phyloP scores from a whole-genome alignment of 2,329 filamentous ascomycete species.

The Madurella fahalii region DNA sequence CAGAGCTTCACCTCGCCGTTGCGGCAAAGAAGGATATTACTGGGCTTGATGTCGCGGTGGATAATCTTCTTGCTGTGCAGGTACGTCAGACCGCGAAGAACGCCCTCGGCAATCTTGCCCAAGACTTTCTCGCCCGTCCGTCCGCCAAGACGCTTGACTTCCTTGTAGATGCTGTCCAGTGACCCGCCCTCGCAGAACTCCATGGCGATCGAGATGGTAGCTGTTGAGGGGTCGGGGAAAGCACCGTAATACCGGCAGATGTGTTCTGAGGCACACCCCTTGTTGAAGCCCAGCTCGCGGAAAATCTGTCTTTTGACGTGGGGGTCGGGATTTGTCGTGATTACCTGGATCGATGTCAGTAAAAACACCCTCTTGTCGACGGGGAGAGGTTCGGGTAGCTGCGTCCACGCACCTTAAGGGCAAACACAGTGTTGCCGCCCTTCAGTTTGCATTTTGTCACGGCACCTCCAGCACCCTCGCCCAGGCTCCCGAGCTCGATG shows the following conservation, averaged over 20 bases:
- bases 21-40: slow-evolving; percentile 90
- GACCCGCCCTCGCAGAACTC: slow-evolving; percentile 98
- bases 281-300: slow-evolving; percentile 95
- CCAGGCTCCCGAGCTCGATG: slow-evolving; percentile 80
- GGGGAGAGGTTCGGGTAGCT: not conserved
- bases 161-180: slow-evolving; percentile 92
- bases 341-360: slow-evolving; percentile 58
- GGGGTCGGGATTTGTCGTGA: slow-evolving; percentile 95
- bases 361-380: not conserved
- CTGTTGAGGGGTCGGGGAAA: slow-evolving; percentile 92
- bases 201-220: slow-evolving; percentile 98
- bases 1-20: slow-evolving; percentile 94
- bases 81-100: slow-evolving; percentile 89
- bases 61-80: slow-evolving; percentile 95
- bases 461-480: slow-evolving; percentile 92
- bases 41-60: slow-evolving; percentile 97
- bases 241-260: slow-evolving; percentile 98
- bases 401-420: slow-evolving; percentile 69
- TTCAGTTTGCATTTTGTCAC: slow-evolving; percentile 88
- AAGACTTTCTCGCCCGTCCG: slow-evolving; percentile 95
- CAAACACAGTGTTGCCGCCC: slow-evolving; percentile 90
- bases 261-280: slow-evolving; percentile 90
- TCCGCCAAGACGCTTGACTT: slow-evolving; percentile 92
- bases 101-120: slow-evolving; percentile 93
- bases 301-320: slow-evolving; percentile 99